A percentile compares a stretch with the other conserved stretches of the same genome.
Conservation (phyloP, 139 green algal genomes). For the Asterochloris sp. region DNA sequence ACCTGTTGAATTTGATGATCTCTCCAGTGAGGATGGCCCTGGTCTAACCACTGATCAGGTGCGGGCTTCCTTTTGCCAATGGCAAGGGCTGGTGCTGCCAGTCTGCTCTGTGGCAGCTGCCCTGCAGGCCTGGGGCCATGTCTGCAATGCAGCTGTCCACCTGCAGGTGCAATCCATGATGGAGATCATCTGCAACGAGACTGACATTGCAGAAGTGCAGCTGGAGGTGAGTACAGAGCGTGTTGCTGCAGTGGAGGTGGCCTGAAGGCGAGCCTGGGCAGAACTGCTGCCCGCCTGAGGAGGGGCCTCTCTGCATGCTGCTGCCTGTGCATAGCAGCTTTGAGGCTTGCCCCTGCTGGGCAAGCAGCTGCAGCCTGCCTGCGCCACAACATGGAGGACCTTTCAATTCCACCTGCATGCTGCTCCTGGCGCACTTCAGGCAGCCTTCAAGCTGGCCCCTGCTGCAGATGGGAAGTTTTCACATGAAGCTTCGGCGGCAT, state of each 20-base stretch:
- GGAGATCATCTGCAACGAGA: conserved; percentile 72
- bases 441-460: background rate
- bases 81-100: no score
- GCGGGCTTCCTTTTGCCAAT: background rate
- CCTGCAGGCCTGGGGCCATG: background rate
- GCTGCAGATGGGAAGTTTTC: conserved; percentile 66
- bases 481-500: conserved; percentile 67
- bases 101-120: background rate
- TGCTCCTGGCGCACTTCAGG: background rate
- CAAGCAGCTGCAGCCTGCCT: no score
- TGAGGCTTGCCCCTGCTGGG: no score
- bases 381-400: background rate
- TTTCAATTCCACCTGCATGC: background rate
- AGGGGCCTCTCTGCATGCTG: background rate
- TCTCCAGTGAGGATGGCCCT: conserved; percentile 23
- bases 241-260: background rate
- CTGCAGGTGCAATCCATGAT: conserved; percentile 72
- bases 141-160: background rate
- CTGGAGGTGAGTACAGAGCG: conserved; percentile 50
- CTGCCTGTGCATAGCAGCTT: background rate
- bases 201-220: conserved; percentile 80
- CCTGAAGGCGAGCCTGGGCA: background rate
- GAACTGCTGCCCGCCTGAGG: background rate
- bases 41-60: conserved; percentile 42
- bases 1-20: no score